Evolutionary conservation across 2,329 filamentous ascomycete genomes (phyloP), one percentile per base, ranked within the genome.

Genomic region (Aspergillus niger): DNA sequence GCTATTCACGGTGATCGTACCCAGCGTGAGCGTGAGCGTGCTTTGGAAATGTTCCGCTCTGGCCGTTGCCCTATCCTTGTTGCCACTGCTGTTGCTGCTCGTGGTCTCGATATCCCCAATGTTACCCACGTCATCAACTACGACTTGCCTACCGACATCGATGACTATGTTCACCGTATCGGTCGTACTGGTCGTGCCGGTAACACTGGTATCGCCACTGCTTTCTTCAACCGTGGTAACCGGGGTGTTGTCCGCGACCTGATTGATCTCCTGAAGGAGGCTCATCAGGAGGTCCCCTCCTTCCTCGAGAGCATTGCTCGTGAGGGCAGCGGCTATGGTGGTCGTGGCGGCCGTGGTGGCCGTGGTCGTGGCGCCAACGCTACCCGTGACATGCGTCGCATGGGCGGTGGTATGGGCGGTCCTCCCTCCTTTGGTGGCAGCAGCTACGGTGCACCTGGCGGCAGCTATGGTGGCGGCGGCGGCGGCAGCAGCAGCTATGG

Each of bases 191-290:
- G 95, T 76, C 95, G 95, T 92, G 95, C 95, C 67, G 95, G 95
- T 79, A 99, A 99, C 85, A 98, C 94, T 72, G 95, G 95, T 89
- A 89, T 97, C 69, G 91, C 95, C 5, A 99, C 95, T 70, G 95
- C 95, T 59, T 99, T 99, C 86, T 98, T 99, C 89, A 99, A 99
- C 87, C 94, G 95, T 76, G 94, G 94, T 74, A 99, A 99, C 85
- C 92, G 95, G 72, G 95, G 95, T 81, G 92, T 99, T 69, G 95
- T 98, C 66, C 91, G 95, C 69, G 95, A 98, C 72, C 88, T 99
- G 63, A 86, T 99, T 70, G 95, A 99, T n/a, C 88, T 99, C 28
- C 86, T 99, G 69, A 98, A 98, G 85, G 95, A 99, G 80, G 95
- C 95, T 68, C 96, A 99, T 83, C 95, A 99, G 80, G 95, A 99